Base-by-base conservation (phyloP, 192 early-diverging fungal species). In the Chytriomyces sp. region DNA sequence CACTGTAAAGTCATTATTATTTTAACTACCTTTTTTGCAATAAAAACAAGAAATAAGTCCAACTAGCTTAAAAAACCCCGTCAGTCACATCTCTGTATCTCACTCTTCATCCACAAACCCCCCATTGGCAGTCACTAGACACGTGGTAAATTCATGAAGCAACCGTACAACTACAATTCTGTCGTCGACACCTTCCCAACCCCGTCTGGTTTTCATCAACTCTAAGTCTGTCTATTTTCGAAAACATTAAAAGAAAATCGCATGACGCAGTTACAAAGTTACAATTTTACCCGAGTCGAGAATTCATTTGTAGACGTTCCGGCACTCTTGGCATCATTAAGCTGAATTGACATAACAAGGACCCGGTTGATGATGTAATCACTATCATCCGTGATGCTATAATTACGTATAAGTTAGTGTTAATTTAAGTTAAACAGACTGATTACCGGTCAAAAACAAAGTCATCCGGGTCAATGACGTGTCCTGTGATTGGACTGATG, bases 111-210 rank as follows among this genome's bases (percentile, higher is more conserved):
- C 50, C 8, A 35, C 28, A 64, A 64, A 64, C 7, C 63, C 63
- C 8, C 63, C 63, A 64, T 64, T 64, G 63, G 63, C 63, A 64
- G 8, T 64, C 20, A 64, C 63, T 13, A 64, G 63, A n/a, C 10
- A 8, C 28, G 18, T 64, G 20, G 23, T 35, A 23, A 64, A 64
- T 10, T 24, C 63, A 9, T 35, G 18, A n/a, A 64, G 20, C 63
- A 64, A 35, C 7, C 8, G 63, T 23, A 64, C 63, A 8, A 64
- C 63, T 13, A 23, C 63, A 8, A 13, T 23, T 23, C 8, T 8
- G 63, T 64, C 63, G 23, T 64, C 63, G 8, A 64, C 23, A 7
- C 8, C 63, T 10, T 24, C 63, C 63, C 63, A 23, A 64, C 63
- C 63, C 28, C 28, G 7, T 35, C 23, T 64, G 10, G 8, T 35